Conservation (phyloP, 306 rosid genomes). For the Vigna nakashimae region DNA sequence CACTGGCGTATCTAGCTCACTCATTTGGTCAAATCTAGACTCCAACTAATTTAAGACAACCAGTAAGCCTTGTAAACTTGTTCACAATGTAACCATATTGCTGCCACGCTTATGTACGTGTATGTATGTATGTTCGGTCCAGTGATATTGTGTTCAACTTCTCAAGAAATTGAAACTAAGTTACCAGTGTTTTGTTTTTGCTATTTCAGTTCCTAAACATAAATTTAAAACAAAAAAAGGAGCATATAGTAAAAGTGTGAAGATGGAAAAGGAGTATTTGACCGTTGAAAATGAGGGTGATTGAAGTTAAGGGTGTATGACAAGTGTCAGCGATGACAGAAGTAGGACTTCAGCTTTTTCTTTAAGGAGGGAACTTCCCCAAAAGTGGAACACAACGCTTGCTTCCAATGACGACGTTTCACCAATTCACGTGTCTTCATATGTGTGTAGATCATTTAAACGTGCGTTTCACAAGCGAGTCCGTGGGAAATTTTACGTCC, state of each 20-base stretch:
- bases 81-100: background rate
- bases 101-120: background rate
- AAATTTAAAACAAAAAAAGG: background rate
- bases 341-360: background rate
- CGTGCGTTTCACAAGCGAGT: too few relatives aligned
- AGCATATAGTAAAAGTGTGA: background rate
- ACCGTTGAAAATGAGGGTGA: conserved; percentile 14
- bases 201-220: background rate
- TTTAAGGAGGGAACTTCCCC: conserved; percentile 5
- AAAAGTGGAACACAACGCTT: background rate
- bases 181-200: background rate
- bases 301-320: conserved; percentile 25
- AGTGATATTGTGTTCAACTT: conserved; percentile 1
- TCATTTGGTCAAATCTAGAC: conserved; percentile 70
- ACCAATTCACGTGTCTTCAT: background rate
- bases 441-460: background rate
- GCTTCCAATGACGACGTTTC: conserved; percentile 13
- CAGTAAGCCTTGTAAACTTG: background rate
- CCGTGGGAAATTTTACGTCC: too few relatives aligned
- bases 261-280: conserved; percentile 24
- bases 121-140: background rate
- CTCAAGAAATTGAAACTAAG: background rate
- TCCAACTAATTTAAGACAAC: conserved; percentile 26
- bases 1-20: conserved; percentile 77
- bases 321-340: conserved; percentile 1